These are phyloP conservation scores for Ceratocystis huliohia DNA, from an alignment of 2,329 filamentous ascomycete species.

Conservation along the genomic window DNA sequence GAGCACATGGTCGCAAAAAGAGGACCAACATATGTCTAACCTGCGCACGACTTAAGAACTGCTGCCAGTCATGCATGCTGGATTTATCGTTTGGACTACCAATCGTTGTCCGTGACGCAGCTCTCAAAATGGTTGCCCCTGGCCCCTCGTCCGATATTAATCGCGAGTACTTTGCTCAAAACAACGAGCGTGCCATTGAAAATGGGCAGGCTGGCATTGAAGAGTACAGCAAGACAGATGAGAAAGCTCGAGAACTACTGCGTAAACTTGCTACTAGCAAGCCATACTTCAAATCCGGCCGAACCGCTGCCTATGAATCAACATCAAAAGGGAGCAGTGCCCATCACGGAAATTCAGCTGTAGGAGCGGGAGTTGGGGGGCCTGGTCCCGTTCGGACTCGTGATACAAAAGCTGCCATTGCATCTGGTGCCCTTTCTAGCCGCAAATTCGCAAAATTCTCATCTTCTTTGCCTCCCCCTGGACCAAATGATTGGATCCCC, in stretches of 20 bases:
- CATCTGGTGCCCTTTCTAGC: conserved; percentile 37
- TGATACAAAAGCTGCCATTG: conserved; percentile 43
- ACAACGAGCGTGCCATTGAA: conserved; percentile 90
- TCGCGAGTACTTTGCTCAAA: conserved; percentile 93
- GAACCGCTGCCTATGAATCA: conserved; percentile 51
- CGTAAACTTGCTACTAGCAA: conserved; percentile 79
- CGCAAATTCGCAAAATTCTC: conserved; percentile 35
- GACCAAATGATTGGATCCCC: conserved; percentile 72
- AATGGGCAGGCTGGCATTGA: conserved; percentile 76
- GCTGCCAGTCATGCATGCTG: conserved; percentile 97
- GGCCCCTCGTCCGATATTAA: conserved; percentile 89
- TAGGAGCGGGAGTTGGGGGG: conserved; percentile 46
- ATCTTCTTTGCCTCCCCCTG: conserved; percentile 34
- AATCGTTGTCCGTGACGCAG: conserved; percentile 88
- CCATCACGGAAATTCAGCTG: conserved; percentile 35
- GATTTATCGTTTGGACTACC: conserved; percentile 92
- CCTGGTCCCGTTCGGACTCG: conserved; percentile 70
- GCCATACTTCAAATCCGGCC: conserved; percentile 85
- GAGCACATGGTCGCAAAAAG: conserved; percentile 76
- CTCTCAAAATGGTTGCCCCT: conserved; percentile 92
- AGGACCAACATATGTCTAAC: conserved; percentile 92
- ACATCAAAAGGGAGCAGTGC: conserved; percentile 26
- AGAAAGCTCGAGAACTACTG: conserved; percentile 83
- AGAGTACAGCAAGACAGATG: conserved; percentile 92
- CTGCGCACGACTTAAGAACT: conserved; percentile 94